A percentile compares a stretch with the other conserved stretches of the same genome.
phyloP scores from a whole-genome alignment of 2,329 filamentous ascomycete genomes.

The Cadophora malorum region DNA sequence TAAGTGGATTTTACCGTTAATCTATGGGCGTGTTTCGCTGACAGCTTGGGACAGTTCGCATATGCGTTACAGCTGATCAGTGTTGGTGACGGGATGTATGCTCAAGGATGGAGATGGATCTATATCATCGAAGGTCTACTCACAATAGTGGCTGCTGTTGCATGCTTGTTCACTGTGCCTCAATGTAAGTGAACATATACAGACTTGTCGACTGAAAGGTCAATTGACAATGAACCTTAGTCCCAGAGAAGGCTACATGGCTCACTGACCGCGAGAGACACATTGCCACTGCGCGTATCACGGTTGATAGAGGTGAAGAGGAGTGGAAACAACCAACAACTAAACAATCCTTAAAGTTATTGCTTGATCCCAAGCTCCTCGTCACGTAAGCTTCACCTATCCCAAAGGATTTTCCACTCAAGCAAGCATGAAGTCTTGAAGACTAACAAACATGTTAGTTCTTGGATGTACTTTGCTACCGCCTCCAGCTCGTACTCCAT shows the following conservation, averaged over 20 bases:
- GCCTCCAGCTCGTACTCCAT: slow-evolving; percentile 2
- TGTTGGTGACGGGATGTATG: slow-evolving; percentile 2
- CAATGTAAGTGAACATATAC: not conserved
- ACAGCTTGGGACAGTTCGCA: not conserved
- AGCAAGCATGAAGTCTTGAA: not conserved
- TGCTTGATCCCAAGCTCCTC: slow-evolving; percentile 5
- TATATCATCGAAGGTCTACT: slow-evolving; percentile 13
- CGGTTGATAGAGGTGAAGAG: not conserved
- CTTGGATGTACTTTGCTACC: slow-evolving; percentile 8
- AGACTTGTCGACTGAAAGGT: not conserved
- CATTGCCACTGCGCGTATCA: not conserved
- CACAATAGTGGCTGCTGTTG: not conserved
- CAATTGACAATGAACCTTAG: not conserved
- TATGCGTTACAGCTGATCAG: not conserved
- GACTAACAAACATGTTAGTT: not conserved
- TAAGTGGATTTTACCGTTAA: not conserved
- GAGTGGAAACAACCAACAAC: slow-evolving; percentile 6
- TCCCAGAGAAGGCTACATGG: slow-evolving; percentile 5
- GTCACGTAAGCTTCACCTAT: not conserved
- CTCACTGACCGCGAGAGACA: slow-evolving; percentile 10
- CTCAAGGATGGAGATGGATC: slow-evolving; percentile 14
- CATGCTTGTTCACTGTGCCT: not conserved
- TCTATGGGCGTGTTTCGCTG: no score
- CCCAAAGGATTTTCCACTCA: no score
- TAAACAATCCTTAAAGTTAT: not conserved